These are phyloP conservation scores for Platanthera zijinensis DNA, from an alignment of 106 monocot genomes.

Conservation along the genomic window DNA sequence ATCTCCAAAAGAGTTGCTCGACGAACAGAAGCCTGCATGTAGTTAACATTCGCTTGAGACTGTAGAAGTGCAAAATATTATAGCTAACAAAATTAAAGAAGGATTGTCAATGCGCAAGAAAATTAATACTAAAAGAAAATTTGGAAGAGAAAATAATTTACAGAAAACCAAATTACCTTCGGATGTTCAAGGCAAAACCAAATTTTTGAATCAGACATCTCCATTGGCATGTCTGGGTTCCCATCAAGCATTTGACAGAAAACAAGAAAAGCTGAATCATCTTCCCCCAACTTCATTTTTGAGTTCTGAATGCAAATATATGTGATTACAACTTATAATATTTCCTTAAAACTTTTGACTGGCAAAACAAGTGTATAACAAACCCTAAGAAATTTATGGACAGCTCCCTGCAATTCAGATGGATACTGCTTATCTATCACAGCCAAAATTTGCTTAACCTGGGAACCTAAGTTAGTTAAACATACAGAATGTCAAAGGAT, in stretches of 20 bases:
- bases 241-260: constrained; percentile 51
- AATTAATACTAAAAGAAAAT: neutral
- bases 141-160: neutral
- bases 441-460: constrained; percentile 48
- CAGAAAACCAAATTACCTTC: constrained; percentile 32
- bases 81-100: neutral
- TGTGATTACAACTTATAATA: neutral
- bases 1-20: constrained; percentile 45
- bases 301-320: constrained; percentile 29
- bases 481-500: neutral
- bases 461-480: constrained; percentile 29
- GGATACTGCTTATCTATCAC: constrained; percentile 47
- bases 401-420: constrained; percentile 42
- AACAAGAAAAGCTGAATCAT: constrained; percentile 23
- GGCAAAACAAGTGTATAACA: neutral
- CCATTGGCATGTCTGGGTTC: constrained; percentile 21
- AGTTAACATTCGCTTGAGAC: neutral
- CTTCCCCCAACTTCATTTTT: constrained; percentile 27
- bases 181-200: constrained; percentile 90
- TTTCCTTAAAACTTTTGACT: neutral
- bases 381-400: constrained; percentile 64
- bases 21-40: constrained; percentile 55
- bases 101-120: neutral
- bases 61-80: neutral
- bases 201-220: constrained; percentile 51